Evolutionary conservation across 345 rosid genomes (phyloP).

Genomic region (Excoecaria cochinchinensis): DNA sequence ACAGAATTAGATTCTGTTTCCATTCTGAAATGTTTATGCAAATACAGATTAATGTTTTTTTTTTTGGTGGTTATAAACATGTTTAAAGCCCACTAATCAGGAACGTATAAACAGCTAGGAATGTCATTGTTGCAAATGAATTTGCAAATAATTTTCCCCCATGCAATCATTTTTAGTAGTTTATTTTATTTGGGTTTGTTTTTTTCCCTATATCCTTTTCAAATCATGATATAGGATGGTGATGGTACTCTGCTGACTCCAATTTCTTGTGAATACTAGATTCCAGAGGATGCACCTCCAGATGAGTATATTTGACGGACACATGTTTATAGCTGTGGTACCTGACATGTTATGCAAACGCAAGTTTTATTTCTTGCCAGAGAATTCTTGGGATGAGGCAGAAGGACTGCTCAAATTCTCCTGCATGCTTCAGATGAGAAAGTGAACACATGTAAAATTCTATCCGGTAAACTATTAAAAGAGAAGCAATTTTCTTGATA

Average conservation of each 20-base stretch:
- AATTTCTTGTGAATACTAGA: conserved; percentile 29
- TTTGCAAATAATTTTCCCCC: neutral
- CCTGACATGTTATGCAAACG: neutral
- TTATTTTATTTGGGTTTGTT: too few species aligned
- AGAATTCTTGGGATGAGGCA: neutral
- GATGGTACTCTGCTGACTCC: neutral
- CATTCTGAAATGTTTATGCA: neutral
- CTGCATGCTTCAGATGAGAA: neutral
- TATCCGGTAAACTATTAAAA: too few species aligned
- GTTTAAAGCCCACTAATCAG: neutral
- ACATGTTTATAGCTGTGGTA: neutral
- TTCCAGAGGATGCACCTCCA: conserved; percentile 66
- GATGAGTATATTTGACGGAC: conserved; percentile 27
- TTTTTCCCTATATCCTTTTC: too few species aligned
- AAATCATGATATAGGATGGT: neutral
- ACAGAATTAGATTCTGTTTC: conserved; percentile 5
- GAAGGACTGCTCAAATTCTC: neutral
- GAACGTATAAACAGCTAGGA: neutral
- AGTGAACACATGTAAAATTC: neutral
- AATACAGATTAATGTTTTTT: neutral
- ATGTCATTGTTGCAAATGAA: neutral
- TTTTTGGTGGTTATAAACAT: neutral
- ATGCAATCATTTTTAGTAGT: neutral
- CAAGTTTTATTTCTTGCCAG: neutral
- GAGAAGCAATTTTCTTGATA: too few species aligned